Percentiles rank a stretch among this genome's conserved stretches.
Conservation (phyloP, 495 filamentous ascomycete genomes). For the Acidiella bohemica region DNA sequence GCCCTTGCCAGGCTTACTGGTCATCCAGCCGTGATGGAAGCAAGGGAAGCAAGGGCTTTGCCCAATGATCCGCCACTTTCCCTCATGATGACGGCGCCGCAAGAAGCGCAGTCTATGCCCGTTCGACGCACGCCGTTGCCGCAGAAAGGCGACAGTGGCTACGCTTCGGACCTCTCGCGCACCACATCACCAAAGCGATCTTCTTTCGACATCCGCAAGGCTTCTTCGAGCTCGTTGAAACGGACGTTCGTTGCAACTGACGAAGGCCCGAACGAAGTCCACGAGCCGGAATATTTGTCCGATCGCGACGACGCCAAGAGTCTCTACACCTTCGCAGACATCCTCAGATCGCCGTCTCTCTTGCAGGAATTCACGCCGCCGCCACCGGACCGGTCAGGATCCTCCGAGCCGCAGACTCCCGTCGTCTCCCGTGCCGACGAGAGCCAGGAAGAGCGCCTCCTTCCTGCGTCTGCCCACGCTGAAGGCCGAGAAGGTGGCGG, state of each 20-base stretch:
- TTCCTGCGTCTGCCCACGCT: conserved; percentile 4
- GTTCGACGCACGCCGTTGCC: conserved; percentile 1
- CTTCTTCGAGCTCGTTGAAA: too few species aligned
- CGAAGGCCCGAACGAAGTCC: background rate
- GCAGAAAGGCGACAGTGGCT: conserved; percentile 17
- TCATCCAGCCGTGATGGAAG: too few species aligned
- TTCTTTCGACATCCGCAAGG: background rate
- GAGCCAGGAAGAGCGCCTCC: conserved; percentile 7
- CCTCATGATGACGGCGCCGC: too few species aligned
- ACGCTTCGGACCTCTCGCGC: conserved; percentile 11
- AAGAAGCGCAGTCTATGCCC: too few species aligned
- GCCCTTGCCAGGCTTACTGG: conserved; percentile 13
- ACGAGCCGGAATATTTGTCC: too few species aligned
- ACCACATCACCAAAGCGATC: background rate
- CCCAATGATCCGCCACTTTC: too few species aligned
- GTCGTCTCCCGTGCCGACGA: background rate
- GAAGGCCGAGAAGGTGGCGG: conserved; percentile 6
- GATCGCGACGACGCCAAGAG: conserved; percentile 19
- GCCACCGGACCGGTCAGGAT: conserved; percentile 6
- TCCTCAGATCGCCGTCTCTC: conserved; percentile 13
- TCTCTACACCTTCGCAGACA: conserved; percentile 24
- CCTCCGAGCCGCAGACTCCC: too few species aligned
- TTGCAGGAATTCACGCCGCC: too few species aligned
- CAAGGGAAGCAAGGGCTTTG: too few species aligned
- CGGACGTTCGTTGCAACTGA: background rate